These are phyloP conservation scores for Ailanthus altissimus DNA, from an alignment of 345 rosid species.

Conservation along the genomic window DNA sequence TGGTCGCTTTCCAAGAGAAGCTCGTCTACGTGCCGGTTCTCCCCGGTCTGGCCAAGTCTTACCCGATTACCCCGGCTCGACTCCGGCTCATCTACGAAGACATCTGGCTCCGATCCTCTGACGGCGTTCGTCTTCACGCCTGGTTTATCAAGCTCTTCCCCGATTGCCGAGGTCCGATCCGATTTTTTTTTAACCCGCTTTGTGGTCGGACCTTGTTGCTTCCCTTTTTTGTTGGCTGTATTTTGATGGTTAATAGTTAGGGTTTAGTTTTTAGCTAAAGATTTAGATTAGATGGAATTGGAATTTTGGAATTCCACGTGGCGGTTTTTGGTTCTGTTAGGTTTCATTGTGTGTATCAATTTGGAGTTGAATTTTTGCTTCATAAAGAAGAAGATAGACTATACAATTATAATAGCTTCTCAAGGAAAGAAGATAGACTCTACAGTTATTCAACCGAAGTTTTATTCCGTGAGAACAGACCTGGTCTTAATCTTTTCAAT, in stretches of 20 bases:
- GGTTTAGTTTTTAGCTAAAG: slow-evolving; percentile 22
- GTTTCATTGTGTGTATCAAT: neutral
- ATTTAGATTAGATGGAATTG: neutral
- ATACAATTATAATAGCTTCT: neutral
- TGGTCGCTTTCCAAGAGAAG: slow-evolving; percentile 91
- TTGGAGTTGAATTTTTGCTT: neutral
- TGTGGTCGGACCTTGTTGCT: neutral
- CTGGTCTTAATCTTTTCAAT: neutral
- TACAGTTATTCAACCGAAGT: neutral
- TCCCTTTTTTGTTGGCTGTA: neutral
- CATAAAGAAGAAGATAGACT: neutral
- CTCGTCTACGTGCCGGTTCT: slow-evolving; percentile 95
- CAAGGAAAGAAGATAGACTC: neutral
- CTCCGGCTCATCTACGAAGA: slow-evolving; percentile 83
- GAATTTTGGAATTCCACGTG: neutral
- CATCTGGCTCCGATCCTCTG: slow-evolving; percentile 94
- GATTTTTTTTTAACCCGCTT: neutral
- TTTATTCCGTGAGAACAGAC: neutral
- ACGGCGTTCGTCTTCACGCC: slow-evolving; percentile 88
- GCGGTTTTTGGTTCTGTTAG: neutral
- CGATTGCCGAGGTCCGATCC: slow-evolving; percentile 63
- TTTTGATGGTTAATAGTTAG: slow-evolving; percentile 19
- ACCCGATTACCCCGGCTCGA: slow-evolving; percentile 77
- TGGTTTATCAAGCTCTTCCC: slow-evolving; percentile 95
- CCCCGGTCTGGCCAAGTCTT: slow-evolving; percentile 87